These are phyloP conservation scores for Polysphondylium violaceum DNA, from an alignment of 78 protist genomes.

Conservation along the genomic window DNA sequence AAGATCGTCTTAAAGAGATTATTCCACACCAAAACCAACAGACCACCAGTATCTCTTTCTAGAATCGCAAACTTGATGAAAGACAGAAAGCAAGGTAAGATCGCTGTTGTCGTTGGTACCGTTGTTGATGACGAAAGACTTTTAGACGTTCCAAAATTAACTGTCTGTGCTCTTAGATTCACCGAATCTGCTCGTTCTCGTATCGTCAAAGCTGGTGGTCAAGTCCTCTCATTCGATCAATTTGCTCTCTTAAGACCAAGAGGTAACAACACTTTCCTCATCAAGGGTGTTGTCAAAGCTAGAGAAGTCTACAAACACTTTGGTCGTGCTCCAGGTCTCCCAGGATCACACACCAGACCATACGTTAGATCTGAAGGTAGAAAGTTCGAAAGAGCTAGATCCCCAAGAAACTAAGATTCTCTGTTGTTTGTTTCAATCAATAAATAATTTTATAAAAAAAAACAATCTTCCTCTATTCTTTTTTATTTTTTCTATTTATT, in stretches of 20 bases:
- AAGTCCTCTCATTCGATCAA: conserved; percentile 98
- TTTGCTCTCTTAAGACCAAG: conserved; percentile 97
- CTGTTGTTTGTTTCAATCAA: too few relatives aligned
- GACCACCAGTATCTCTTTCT: conserved; percentile 95
- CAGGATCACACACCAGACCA: conserved; percentile 77
- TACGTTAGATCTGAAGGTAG: conserved; percentile 6
- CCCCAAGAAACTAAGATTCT: background rate
- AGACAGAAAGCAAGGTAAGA: conserved; percentile 84
- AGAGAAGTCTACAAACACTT: conserved; percentile 97
- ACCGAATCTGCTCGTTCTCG: conserved; percentile 98
- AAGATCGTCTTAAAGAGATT: conserved; percentile 95
- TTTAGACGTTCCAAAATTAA: conserved; percentile 92
- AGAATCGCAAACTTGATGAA: conserved; percentile 86
- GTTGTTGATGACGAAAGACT: conserved; percentile 99
- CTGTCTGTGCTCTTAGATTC: conserved; percentile 97
- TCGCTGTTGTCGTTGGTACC: conserved; percentile 98
- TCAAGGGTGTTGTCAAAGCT: conserved; percentile 95
- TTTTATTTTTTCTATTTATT: too few relatives aligned
- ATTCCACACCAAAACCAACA: conserved; percentile 90
- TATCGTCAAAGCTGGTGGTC: conserved; percentile 98
- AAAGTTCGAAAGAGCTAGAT: conserved; percentile 41
- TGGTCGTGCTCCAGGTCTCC: conserved; percentile 97
- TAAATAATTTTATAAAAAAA: too few relatives aligned
- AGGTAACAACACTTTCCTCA: conserved; percentile 96
- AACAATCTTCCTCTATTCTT: too few relatives aligned